phyloP scores from a whole-genome alignment of 2,329 filamentous ascomycete species.

The Ophiosphaerella korrae region DNA sequence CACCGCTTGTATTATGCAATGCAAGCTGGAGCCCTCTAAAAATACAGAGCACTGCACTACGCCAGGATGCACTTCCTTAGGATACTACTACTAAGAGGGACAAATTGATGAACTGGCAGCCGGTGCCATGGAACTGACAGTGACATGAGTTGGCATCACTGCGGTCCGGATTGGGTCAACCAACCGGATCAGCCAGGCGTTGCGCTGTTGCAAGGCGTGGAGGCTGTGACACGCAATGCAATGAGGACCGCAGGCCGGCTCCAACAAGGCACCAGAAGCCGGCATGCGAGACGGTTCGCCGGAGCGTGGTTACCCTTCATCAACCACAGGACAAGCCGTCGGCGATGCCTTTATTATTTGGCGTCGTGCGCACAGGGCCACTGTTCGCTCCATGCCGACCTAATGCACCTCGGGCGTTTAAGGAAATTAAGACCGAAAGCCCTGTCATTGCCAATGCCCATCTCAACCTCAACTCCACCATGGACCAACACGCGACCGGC shows the following conservation, averaged over 20 bases:
- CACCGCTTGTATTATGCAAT: slow-evolving; percentile 42
- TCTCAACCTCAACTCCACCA: slow-evolving; percentile 32
- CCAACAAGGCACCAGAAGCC: slow-evolving; percentile 18
- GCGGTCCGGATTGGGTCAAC: slow-evolving; percentile 26
- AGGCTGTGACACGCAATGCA: slow-evolving; percentile 30
- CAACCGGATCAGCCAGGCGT: slow-evolving; percentile 32
- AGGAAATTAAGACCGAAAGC: slow-evolving; percentile 34
- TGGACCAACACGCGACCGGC: slow-evolving; percentile 25
- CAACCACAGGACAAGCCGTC: slow-evolving; percentile 20
- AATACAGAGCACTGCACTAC: slow-evolving; percentile 28
- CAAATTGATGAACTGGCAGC: slow-evolving; percentile 31
- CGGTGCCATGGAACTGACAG: slow-evolving; percentile 22
- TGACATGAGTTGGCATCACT: slow-evolving; percentile 31
- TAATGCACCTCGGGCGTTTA: slow-evolving; percentile 45
- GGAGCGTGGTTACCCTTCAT: slow-evolving; percentile 32
- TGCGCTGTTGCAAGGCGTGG: slow-evolving; percentile 22
- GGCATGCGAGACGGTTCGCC: slow-evolving; percentile 25
- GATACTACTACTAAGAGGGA: slow-evolving; percentile 4
- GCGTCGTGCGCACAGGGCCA: slow-evolving; percentile 40
- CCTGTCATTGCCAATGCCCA: slow-evolving; percentile 14
- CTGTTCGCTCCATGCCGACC: slow-evolving; percentile 33
- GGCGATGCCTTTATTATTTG: slow-evolving; percentile 28
- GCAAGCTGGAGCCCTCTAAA: slow-evolving; percentile 22
- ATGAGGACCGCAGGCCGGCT: slow-evolving; percentile 14
- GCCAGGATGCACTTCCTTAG: slow-evolving; percentile 31